These are phyloP conservation scores for Corymbia citriodora DNA, from an alignment of 441 rosid species.

Conservation along the genomic window DNA sequence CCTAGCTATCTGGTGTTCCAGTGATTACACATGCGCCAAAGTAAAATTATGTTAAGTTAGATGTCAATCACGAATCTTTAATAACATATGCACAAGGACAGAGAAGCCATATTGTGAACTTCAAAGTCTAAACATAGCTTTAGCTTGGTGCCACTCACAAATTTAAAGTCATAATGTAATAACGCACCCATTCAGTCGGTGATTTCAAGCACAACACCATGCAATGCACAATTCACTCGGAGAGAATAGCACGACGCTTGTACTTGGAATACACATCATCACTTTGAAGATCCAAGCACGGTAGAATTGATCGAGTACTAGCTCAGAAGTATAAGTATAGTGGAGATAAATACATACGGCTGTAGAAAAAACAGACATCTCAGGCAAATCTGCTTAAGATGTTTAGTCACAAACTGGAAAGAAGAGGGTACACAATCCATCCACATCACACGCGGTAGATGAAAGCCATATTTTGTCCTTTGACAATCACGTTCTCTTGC, in stretches of 20 bases:
- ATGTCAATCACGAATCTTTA: neutral
- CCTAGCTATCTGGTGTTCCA: neutral
- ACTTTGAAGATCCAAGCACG: neutral
- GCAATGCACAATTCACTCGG: neutral
- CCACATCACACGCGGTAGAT: neutral
- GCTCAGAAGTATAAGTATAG: neutral
- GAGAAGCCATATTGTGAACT: neutral
- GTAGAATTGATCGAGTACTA: neutral
- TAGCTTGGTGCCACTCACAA: neutral
- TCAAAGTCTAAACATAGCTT: neutral
- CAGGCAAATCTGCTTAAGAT: neutral
- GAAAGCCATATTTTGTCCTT: neutral
- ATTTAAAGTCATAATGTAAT: neutral
- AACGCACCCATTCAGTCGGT: neutral
- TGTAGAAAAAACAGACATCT: neutral
- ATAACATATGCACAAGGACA: neutral
- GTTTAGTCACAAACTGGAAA: neutral
- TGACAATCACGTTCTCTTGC: neutral
- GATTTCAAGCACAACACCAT: neutral
- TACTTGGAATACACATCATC: neutral
- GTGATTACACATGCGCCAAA: neutral
- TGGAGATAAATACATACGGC: neutral
- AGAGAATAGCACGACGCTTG: neutral
- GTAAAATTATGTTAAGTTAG: neutral
- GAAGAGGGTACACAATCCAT: neutral